These are phyloP conservation scores for Flagelloscypha sp. DNA, from an alignment of 768 basidiomycete species.

Conservation along the genomic window DNA sequence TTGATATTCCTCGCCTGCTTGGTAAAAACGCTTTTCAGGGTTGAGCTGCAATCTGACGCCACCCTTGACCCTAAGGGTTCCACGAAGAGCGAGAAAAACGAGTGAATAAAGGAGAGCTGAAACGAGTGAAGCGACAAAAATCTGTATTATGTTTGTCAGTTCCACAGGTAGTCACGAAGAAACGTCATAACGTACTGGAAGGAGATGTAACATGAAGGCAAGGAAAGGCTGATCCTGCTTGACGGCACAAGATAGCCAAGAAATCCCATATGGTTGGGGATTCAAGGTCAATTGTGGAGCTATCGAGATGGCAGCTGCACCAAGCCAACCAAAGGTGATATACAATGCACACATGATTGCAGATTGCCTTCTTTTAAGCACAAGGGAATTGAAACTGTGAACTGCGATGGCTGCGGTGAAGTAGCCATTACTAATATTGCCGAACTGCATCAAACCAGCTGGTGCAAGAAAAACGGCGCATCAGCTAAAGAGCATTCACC, in stretches of 20 bases:
- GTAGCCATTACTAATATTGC: constrained; percentile 51
- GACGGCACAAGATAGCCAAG: constrained; percentile 46
- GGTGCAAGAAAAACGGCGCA: not conserved
- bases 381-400: constrained; percentile 62
- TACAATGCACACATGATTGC: constrained; percentile 34
- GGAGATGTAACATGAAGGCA: constrained; percentile 45
- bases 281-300: constrained; percentile 27
- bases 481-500: constrained; percentile 2
- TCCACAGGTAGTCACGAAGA: not conserved
- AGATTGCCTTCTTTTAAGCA: constrained; percentile 47
- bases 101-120: constrained; percentile 52
- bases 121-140: constrained; percentile 47
- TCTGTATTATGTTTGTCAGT: constrained; percentile 25
- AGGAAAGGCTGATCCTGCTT: constrained; percentile 29
- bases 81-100: constrained; percentile 54
- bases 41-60: constrained; percentile 45
- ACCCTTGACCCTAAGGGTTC: constrained; percentile 41
- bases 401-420: constrained; percentile 59
- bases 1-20: constrained; percentile 41
- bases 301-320: constrained; percentile 36
- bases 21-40: constrained; percentile 36
- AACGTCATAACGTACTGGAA: constrained; percentile 47
- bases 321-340: constrained; percentile 47
- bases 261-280: constrained; percentile 43
- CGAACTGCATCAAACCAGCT: constrained; percentile 56